Evolutionary conservation across 352 stramenopile species (phyloP), one percentile per base, ranked within the genome.

Genomic region (Sclerospora graminicola): DNA sequence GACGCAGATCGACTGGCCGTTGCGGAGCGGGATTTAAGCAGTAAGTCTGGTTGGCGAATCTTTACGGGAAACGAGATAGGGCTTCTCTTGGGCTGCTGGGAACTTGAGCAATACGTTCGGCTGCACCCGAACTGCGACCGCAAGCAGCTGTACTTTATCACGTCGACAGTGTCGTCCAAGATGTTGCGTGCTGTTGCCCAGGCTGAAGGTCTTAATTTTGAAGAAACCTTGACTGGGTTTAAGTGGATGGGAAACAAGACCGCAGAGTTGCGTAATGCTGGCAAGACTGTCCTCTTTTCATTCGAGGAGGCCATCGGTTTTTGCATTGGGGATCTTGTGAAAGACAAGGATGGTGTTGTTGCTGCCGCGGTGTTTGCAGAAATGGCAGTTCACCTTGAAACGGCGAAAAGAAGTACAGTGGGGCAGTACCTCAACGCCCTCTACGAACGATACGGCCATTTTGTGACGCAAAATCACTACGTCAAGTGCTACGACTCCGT

Each of bases 231-330:
- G 35, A 98, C 96, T 19, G 96, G 96, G 21, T 99, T 99, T 69
- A 99, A 99, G 74, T 99, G 95, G 95, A 98, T 99, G 70, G 95
- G 88, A 29, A 96, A 97, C 69, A 79, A 85, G 53, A 86, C 82
- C 10, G 50, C 47, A 15, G 79, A 94, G 26, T 51, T 94, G 33
- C 68, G 84, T 36, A 56, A 73, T 9, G 60, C 86, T 44, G 94
- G 89, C 35, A 97, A 97, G 54, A 81, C 57, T 15, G 88, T 98
- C 45, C 54, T 99, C 21, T 97, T 99, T 54, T 84, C 85, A 11
- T 99, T 98, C 51, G 96, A 99, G 78, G 96, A 99, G 64, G 95
- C 95, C 11, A 98, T 99, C 47, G 96, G 96, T 15, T 99, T 98
- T 57, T 97, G 90, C 39, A 87, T 97, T 11, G 94, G 95, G 18